Evolutionary conservation across 805 yeast species (phyloP).

Genomic region (Wickerhamiella australiensis): DNA sequence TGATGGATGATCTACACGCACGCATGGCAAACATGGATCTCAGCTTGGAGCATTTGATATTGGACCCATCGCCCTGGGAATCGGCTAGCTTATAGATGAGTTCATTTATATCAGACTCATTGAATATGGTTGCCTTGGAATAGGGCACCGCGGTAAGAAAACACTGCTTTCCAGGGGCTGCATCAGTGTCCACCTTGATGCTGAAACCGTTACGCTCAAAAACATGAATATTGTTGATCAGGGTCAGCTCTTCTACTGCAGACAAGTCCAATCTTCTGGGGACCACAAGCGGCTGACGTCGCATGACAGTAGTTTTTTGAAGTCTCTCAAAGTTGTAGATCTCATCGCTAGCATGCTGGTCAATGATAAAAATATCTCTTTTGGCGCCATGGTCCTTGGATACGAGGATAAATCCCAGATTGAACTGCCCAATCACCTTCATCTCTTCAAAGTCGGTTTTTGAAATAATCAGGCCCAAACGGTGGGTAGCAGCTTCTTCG

Average conservation of each 20-base stretch:
- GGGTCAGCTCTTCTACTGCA: conserved; percentile 64
- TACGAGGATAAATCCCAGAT: conserved; percentile 84
- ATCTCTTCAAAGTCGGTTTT: conserved; percentile 64
- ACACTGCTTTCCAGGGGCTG: conserved; percentile 45
- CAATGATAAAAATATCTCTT: conserved; percentile 67
- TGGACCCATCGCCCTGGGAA: conserved; percentile 32
- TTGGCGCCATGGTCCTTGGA: conserved; percentile 28
- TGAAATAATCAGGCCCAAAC: conserved; percentile 46
- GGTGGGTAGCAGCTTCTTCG: conserved; percentile 42
- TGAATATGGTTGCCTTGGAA: conserved; percentile 59
- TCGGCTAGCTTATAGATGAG: conserved; percentile 55
- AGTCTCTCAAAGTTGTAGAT: conserved; percentile 76
- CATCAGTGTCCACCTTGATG: conserved; percentile 38
- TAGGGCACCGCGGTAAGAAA: conserved; percentile 54
- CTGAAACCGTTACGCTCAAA: conserved; percentile 72
- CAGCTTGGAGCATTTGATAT: conserved; percentile 59
- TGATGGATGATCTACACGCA: conserved; percentile 86
- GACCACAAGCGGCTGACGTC: conserved; percentile 56
- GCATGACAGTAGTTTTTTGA: conserved; percentile 43
- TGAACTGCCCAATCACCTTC: conserved; percentile 86
- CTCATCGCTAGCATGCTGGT: conserved; percentile 97
- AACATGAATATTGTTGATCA: conserved; percentile 44
- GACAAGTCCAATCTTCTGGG: conserved; percentile 51
- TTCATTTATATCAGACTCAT: conserved; percentile 56
- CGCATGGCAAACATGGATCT: conserved; percentile 83